Evolutionary conservation across 306 rosid species (phyloP).

Genomic region (Ormosia emarginata): DNA sequence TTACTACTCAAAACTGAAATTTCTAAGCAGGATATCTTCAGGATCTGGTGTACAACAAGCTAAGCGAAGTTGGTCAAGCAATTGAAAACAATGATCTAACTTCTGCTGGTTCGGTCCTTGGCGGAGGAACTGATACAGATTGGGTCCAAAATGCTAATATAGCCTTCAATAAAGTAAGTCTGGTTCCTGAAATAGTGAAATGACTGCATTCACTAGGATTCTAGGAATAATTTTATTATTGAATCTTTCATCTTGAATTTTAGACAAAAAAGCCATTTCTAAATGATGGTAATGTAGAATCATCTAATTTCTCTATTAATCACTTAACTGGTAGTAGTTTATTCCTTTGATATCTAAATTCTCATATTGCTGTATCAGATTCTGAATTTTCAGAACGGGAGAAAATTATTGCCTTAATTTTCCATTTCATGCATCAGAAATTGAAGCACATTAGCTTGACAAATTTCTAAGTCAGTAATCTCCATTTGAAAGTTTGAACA

Average conservation of each 20-base stretch:
- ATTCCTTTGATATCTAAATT: not conserved
- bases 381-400: constrained; percentile 10
- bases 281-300: not conserved
- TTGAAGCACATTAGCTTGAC: not conserved
- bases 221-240: not conserved
- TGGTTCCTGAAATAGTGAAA: not conserved
- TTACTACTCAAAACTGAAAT: not conserved
- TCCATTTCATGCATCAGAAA: not conserved
- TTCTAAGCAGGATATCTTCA: constrained; percentile 68
- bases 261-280: not conserved
- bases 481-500: not conserved
- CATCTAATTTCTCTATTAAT: not conserved
- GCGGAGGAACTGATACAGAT: constrained; percentile 56
- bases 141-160: constrained; percentile 77
- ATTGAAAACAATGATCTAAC: constrained; percentile 70
- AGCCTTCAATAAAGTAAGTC: constrained; percentile 75
- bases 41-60: constrained; percentile 76
- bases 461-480: not conserved
- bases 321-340: not conserved
- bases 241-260: not conserved
- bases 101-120: constrained; percentile 77
- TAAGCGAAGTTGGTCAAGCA: constrained; percentile 88
- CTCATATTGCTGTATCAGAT: not conserved
- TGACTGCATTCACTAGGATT: not conserved
- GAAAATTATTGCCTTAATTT: not conserved